Percentiles rank a stretch among this genome's conserved stretches.
Conservation (phyloP, 1,139 yeast genomes). For the Arxiozyma heterogenica region DNA sequence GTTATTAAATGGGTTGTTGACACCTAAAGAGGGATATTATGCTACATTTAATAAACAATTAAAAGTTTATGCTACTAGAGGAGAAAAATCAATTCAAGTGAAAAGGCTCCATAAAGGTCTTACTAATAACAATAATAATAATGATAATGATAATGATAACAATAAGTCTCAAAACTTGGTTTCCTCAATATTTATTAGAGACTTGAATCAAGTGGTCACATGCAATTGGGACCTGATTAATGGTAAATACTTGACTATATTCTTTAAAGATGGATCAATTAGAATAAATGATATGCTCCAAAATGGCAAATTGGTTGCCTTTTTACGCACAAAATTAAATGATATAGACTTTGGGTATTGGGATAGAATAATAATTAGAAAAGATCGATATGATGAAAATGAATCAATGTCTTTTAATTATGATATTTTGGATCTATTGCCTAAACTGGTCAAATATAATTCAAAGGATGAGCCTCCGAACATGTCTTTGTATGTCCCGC, state of each 20-base stretch:
- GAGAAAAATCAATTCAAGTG: slow-evolving; percentile 12
- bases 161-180: slow-evolving; percentile 15
- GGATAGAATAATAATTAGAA: slow-evolving; percentile 12
- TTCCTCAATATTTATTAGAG: slow-evolving; percentile 18
- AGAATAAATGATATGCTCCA: slow-evolving; percentile 20
- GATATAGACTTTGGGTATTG: slow-evolving; percentile 14
- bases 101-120: slow-evolving; percentile 5
- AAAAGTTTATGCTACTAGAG: neutral
- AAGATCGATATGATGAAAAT: neutral
- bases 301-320: slow-evolving; percentile 21
- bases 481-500: slow-evolving; percentile 3
- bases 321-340: slow-evolving; percentile 11
- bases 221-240: slow-evolving; percentile 21
- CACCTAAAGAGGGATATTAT: neutral
- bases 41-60: slow-evolving; percentile 1
- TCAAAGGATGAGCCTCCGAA: neutral
- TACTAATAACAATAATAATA: no score
- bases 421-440: slow-evolving; percentile 2
- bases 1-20: neutral
- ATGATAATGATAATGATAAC: neutral
- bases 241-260: slow-evolving; percentile 19
- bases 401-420: slow-evolving; percentile 1
- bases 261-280: slow-evolving; percentile 21
- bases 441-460: slow-evolving; percentile 1
- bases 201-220: slow-evolving; percentile 12